Percentiles rank a stretch among this genome's conserved stretches.
Evolutionary conservation across 225 moss, liverwort and hornwort species (phyloP).

Genomic region (Polytrichum commune): DNA sequence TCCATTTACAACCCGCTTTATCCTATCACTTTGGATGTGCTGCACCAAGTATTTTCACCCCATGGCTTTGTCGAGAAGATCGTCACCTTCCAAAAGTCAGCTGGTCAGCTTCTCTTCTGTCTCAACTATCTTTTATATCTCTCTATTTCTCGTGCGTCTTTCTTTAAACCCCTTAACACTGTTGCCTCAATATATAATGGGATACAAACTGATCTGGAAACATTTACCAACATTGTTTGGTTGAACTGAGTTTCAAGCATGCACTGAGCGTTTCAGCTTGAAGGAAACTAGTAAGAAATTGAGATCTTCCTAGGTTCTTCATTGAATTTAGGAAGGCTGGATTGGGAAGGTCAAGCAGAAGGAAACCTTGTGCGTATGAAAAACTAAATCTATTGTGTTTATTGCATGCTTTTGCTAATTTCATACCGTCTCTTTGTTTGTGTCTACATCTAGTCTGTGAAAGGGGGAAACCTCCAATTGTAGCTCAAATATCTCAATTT

Average conservation of each 20-base stretch:
- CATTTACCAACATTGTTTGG: no score
- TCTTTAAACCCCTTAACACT: conserved; percentile 20
- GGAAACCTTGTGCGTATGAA: no score
- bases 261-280: not conserved
- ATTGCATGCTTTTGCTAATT: no score
- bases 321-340: no score
- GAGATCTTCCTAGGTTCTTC: no score
- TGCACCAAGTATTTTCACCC: conserved; percentile 99
- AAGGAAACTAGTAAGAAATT: not conserved
- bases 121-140: conserved; percentile 56
- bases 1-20: conserved; percentile 99
- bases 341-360: no score
- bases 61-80: conserved; percentile 99
- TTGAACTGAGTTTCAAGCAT: not conserved
- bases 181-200: not conserved
- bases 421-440: no score
- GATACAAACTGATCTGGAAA: no score
- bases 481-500: no score
- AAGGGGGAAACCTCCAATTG: no score
- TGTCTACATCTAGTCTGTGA: no score
- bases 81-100: conserved; percentile 99
- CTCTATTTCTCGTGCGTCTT: conserved; percentile 36
- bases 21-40: conserved; percentile 99
- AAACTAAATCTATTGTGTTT: no score
- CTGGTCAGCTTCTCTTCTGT: conserved; percentile 99